Evolutionary conservation across 805 yeast species (phyloP).

Genomic region (Blastobotrys robertii): DNA sequence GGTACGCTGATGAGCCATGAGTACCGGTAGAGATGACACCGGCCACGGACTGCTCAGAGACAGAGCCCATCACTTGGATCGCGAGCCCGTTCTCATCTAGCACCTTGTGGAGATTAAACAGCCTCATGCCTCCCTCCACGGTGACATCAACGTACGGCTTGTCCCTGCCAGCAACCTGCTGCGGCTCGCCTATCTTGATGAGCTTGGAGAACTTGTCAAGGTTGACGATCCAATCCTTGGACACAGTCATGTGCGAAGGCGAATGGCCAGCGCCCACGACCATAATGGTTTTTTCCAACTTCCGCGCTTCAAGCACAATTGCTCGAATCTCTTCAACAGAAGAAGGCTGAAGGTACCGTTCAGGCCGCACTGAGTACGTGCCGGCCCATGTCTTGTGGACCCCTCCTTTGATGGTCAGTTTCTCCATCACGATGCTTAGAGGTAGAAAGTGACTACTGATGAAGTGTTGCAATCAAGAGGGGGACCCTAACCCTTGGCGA

Average conservation of each 20-base stretch:
- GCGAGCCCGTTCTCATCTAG: slow-evolving; percentile 61
- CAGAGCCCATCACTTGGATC: slow-evolving; percentile 86
- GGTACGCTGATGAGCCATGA: slow-evolving; percentile 90
- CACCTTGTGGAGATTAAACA: slow-evolving; percentile 61
- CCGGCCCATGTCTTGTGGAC: slow-evolving; percentile 80
- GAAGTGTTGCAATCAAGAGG: neutral
- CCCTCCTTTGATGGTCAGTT: neutral
- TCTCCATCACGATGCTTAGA: too few species aligned
- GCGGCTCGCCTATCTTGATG: slow-evolving; percentile 19
- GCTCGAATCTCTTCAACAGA: slow-evolving; percentile 55
- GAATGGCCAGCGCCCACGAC: slow-evolving; percentile 93
- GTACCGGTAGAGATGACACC: slow-evolving; percentile 97
- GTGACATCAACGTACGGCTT: slow-evolving; percentile 57
- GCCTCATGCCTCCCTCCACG: slow-evolving; percentile 87
- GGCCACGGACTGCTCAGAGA: slow-evolving; percentile 85
- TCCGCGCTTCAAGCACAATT: slow-evolving; percentile 58
- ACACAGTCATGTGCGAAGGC: slow-evolving; percentile 85
- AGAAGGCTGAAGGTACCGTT: slow-evolving; percentile 68
- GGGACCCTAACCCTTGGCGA: neutral
- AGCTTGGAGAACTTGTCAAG: slow-evolving; percentile 66
- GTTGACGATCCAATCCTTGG: slow-evolving; percentile 79
- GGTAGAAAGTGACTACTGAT: neutral
- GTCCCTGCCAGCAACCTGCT: slow-evolving; percentile 29
- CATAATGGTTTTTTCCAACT: slow-evolving; percentile 54
- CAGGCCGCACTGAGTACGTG: slow-evolving; percentile 71